These are phyloP conservation scores for Cylindricascospora bacillispora DNA, from an alignment of 1,139 yeast genomes.

Conservation along the genomic window DNA sequence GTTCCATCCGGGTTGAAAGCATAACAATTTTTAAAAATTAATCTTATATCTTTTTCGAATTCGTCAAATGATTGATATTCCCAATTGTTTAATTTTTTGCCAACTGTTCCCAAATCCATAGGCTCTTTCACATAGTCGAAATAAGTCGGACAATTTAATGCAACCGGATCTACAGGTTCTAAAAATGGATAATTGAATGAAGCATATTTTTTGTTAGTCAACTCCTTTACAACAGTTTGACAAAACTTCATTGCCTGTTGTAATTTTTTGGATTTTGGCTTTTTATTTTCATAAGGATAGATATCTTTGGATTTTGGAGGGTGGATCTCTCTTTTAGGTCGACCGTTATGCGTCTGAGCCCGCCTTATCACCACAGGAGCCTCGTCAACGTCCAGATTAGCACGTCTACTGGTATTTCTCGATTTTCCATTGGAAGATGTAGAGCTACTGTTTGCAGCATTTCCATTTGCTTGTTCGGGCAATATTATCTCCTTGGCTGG, in stretches of 20 bases:
- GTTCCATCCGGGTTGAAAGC: slow-evolving; percentile 91
- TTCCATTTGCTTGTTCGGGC: slow-evolving; percentile 24
- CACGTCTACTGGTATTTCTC: slow-evolving; percentile 1
- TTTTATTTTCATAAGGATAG: slow-evolving; percentile 53
- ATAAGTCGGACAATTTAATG: slow-evolving; percentile 84
- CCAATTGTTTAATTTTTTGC: slow-evolving; percentile 67
- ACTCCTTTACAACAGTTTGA: slow-evolving; percentile 69
- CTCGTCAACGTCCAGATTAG: slow-evolving; percentile 12
- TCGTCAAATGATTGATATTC: slow-evolving; percentile 83
- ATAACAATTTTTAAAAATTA: slow-evolving; percentile 82
- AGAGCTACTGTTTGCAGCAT: slow-evolving; percentile 11
- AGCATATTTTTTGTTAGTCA: slow-evolving; percentile 72
- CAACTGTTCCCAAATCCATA: slow-evolving; percentile 87
- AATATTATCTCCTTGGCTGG: slow-evolving; percentile 73
- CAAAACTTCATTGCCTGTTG: slow-evolving; percentile 86
- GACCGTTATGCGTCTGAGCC: slow-evolving; percentile 41
- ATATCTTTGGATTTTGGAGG: slow-evolving; percentile 94
- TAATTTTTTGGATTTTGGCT: slow-evolving; percentile 85
- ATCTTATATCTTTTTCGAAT: slow-evolving; percentile 68
- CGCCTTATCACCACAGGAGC: slow-evolving; percentile 40
- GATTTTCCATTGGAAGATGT: slow-evolving; percentile 8
- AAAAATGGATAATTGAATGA: slow-evolving; percentile 80
- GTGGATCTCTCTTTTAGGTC: slow-evolving; percentile 93
- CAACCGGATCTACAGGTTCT: slow-evolving; percentile 91
- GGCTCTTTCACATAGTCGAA: slow-evolving; percentile 77